Evolutionary conservation across 306 rosid genomes (phyloP), one percentile per base, ranked within the genome.

Genomic region (Fagus crenata): DNA sequence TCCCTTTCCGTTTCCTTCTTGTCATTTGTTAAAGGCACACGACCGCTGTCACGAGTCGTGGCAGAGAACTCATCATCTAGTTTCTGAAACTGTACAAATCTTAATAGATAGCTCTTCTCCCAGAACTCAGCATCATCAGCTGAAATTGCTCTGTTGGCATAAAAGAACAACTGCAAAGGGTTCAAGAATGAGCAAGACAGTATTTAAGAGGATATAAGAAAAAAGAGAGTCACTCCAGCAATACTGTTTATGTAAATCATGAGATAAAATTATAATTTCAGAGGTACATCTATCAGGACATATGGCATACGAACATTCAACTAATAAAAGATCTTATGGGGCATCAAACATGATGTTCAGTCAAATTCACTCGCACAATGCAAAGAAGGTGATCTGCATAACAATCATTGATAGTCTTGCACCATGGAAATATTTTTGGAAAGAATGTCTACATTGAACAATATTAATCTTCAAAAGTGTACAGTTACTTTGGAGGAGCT

Each of bases 61-160:
- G 85, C 75, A 56, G 83, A 63, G 63, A 78, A 32, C 75, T 78
- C 85, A 49, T 60, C 86, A 54, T 86, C 86, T 70, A 83, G 82
- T 81, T 87, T 84, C 60, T 61, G 63, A 77, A 61, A 74, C 53
- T 81, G 93, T 31, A 81, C 71, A 79, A 60, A 81, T 78, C 95
- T 88, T 81, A 90, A 80, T 77, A 91, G 81, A 82, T 89, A 92
- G 82, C 98, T 95, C 85, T 87, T 92, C 90, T 95, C 98, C 98
- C 98, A 95, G 82, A 95, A 95, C 74, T 92, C 97, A 63, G 91
- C 88, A 81, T 89, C 89, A 5, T 91, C 93, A 76, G 90, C 91
- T 39, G 96, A 87, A 80, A 89, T 85, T 70, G 82, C 87, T 82
- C 82, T 89, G 72, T 90, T 87, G 39, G 90, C 89, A 77, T 89